A percentile compares a stretch with the other conserved stretches of the same genome.
These are phyloP conservation scores for Clavispora santaluciae DNA, from an alignment of 805 yeast species.

Conservation along the genomic window DNA sequence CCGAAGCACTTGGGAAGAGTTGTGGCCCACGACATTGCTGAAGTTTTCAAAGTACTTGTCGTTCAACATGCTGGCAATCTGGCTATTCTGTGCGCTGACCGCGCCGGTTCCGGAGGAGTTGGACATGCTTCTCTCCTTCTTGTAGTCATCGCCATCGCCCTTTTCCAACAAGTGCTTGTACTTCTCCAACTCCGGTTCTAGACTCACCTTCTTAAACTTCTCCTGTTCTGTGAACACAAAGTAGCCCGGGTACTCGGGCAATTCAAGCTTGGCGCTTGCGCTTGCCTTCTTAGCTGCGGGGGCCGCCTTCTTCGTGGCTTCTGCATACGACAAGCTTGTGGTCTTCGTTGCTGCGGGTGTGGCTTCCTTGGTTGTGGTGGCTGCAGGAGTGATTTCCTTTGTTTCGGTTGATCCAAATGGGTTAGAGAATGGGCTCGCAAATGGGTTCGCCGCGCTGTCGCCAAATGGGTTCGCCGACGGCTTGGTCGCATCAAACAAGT, in stretches of 20 bases:
- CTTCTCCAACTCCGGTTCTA: slow-evolving; percentile 48
- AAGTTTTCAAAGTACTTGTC: slow-evolving; percentile 80
- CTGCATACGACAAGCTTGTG: not conserved
- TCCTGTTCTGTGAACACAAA: slow-evolving; percentile 73
- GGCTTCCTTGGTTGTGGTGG: slow-evolving; percentile 4
- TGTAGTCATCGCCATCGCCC: slow-evolving; percentile 37
- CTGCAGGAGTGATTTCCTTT: slow-evolving; percentile 1
- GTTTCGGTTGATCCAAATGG: slow-evolving; percentile 14
- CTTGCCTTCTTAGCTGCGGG: not conserved
- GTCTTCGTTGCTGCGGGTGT: slow-evolving; percentile 2
- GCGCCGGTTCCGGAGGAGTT: slow-evolving; percentile 13
- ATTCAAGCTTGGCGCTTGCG: slow-evolving; percentile 8
- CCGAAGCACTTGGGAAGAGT: slow-evolving; percentile 82
- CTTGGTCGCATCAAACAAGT: slow-evolving; percentile 25
- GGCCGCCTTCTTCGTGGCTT: not conserved
- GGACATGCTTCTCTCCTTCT: slow-evolving; percentile 13
- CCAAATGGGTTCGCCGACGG: slow-evolving; percentile 26
- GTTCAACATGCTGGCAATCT: slow-evolving; percentile 52
- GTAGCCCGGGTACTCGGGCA: slow-evolving; percentile 59
- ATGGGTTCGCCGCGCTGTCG: slow-evolving; percentile 21
- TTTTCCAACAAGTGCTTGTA: slow-evolving; percentile 47
- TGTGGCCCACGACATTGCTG: slow-evolving; percentile 67
- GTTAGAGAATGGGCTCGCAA: slow-evolving; percentile 10
- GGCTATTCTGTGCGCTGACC: slow-evolving; percentile 16
- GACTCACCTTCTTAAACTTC: slow-evolving; percentile 47